These are phyloP conservation scores for Cladosporium velox DNA, from an alignment of 2,329 filamentous ascomycete genomes.

Conservation along the genomic window DNA sequence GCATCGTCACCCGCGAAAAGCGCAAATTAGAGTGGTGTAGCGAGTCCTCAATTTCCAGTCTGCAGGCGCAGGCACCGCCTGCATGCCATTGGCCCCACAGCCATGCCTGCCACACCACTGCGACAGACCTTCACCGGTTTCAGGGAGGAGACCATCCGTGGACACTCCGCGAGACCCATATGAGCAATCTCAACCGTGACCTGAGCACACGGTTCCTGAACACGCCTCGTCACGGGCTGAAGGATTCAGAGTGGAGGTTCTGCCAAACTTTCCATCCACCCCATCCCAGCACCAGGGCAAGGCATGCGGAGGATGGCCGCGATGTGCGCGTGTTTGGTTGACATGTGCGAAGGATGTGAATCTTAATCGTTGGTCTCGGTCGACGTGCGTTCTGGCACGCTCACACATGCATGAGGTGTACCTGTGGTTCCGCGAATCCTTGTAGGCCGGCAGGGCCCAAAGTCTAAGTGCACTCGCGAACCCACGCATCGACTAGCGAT, in stretches of 20 bases:
- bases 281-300: background rate
- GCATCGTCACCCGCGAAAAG: slow-evolving; percentile 12
- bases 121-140: slow-evolving; percentile 15
- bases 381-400: background rate
- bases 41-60: slow-evolving; percentile 13
- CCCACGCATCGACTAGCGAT: slow-evolving; percentile 6
- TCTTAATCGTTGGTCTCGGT: background rate
- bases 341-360: background rate
- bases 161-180: slow-evolving; percentile 13
- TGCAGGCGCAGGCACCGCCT: slow-evolving; percentile 13
- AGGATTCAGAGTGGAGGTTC: background rate
- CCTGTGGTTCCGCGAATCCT: slow-evolving; percentile 14
- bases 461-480: background rate
- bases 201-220: background rate
- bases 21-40: slow-evolving; percentile 4
- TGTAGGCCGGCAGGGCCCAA: slow-evolving; percentile 8
- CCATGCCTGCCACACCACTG: slow-evolving; percentile 15
- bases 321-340: background rate
- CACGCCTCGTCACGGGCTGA: slow-evolving; percentile 9
- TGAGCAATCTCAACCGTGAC: slow-evolving; percentile 8
- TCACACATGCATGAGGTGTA: background rate
- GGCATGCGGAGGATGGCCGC: background rate
- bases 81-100: slow-evolving; percentile 17
- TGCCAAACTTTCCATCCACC: background rate
- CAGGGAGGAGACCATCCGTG: slow-evolving; percentile 1